Percentiles rank a stretch among this genome's conserved stretches.
Conservation (phyloP, 371 early-diverging fungal genomes). For the Capniomyces stellatus region DNA sequence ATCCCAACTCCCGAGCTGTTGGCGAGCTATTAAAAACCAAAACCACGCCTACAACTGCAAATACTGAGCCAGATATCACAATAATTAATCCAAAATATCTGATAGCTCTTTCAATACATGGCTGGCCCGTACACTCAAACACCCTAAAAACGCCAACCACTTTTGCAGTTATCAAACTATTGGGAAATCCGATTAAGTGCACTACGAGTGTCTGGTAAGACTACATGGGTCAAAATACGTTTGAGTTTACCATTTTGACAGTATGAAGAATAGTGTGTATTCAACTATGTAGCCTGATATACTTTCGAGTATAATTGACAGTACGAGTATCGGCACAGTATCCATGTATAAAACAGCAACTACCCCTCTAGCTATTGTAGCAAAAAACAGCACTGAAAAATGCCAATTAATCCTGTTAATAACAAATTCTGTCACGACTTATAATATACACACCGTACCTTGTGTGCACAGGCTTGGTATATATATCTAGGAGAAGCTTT, state of each 20-base stretch:
- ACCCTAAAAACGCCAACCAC: neutral
- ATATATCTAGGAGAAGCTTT: neutral
- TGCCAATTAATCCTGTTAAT: neutral
- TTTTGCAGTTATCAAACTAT: neutral
- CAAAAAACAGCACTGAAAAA: neutral
- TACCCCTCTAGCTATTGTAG: neutral
- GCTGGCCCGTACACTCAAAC: neutral
- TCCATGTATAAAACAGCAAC: neutral
- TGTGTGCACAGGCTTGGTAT: too few species aligned
- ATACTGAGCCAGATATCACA: neutral
- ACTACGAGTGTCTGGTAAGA: neutral
- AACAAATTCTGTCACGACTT: too few species aligned
- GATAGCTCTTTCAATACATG: neutral
- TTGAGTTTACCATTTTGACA: neutral
- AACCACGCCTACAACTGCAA: too few species aligned
- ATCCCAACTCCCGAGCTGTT: neutral
- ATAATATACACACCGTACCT: too few species aligned
- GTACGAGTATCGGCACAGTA: neutral
- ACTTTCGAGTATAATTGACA: neutral
- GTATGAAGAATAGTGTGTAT: neutral
- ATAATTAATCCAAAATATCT: neutral
- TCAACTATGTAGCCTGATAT: neutral
- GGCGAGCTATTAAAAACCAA: neutral
- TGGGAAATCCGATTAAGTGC: neutral
- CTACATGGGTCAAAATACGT: neutral